Evolutionary conservation across 768 basidiomycete genomes (phyloP).

Genomic region (Suillus weaverae): DNA sequence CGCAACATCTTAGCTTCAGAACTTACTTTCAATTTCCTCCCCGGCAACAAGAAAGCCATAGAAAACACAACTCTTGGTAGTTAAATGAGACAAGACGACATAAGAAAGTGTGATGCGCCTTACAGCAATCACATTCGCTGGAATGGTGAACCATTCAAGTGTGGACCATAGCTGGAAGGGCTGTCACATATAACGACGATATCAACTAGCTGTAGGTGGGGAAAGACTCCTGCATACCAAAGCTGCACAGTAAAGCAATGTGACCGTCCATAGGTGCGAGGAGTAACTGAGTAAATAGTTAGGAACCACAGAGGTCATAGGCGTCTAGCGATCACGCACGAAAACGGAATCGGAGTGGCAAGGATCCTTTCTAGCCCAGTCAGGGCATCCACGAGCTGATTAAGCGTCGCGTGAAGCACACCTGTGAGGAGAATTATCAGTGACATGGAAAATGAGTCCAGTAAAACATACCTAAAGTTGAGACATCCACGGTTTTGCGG

Average conservation of each 20-base stretch:
- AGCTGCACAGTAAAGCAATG: constrained; percentile 55
- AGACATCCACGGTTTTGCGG: constrained; percentile 46
- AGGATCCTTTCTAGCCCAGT: constrained; percentile 73
- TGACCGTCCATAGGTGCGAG: constrained; percentile 65
- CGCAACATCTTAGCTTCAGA: background rate
- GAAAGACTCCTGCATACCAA: constrained; percentile 42
- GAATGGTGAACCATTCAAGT: constrained; percentile 63
- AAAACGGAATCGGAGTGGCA: constrained; percentile 75
- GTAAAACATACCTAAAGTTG: constrained; percentile 52
- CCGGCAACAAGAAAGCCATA: constrained; percentile 73
- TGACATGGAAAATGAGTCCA: background rate
- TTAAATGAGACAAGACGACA: background rate
- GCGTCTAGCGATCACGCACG: constrained; percentile 34
- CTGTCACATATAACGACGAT: constrained; percentile 28
- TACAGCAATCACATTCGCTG: constrained; percentile 54
- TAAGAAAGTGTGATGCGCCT: constrained; percentile 16
- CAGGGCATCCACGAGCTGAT: constrained; percentile 59
- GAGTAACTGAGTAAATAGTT: constrained; percentile 48
- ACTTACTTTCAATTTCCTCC: constrained; percentile 72
- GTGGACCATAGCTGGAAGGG: constrained; percentile 62
- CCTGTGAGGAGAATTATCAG: constrained; percentile 32
- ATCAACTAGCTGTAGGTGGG: background rate
- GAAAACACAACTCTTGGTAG: constrained; percentile 57
- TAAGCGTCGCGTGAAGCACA: constrained; percentile 46
- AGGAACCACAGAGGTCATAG: background rate